Percentiles rank a stretch among this genome's conserved stretches.
Evolutionary conservation across 192 early-diverging fungal species (phyloP).

Genomic region (Phlyctochytrium arcticum): DNA sequence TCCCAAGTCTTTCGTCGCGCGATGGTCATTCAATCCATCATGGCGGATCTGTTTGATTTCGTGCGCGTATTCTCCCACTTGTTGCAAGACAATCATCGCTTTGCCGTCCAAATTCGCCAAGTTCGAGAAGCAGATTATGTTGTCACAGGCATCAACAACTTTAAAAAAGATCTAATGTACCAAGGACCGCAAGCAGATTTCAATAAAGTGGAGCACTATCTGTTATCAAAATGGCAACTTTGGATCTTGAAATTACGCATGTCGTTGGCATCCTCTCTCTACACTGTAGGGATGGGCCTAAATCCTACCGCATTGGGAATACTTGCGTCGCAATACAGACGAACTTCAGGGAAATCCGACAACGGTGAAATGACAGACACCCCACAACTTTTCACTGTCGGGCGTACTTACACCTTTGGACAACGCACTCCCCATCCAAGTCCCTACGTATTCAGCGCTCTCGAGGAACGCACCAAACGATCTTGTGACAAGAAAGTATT

Average conservation of each 20-base stretch:
- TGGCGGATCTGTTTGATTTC: constrained; percentile 39
- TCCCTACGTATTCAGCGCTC: constrained; percentile 26
- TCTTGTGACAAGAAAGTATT: constrained; percentile 38
- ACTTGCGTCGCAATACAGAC: not conserved
- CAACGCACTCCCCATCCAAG: constrained; percentile 20
- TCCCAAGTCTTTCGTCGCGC: constrained; percentile 32
- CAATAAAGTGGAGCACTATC: constrained; percentile 28
- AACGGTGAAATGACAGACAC: no score
- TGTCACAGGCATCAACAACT: constrained; percentile 34
- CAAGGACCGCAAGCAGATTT: constrained; percentile 43
- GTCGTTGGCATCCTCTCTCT: constrained; percentile 27
- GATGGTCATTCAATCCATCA: constrained; percentile 31
- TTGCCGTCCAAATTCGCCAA: constrained; percentile 38
- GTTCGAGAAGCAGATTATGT: constrained; percentile 51
- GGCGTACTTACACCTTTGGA: no score
- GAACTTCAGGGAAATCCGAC: no score
- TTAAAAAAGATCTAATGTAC: constrained; percentile 48
- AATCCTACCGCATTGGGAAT: constrained; percentile 1
- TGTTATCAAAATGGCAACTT: constrained; percentile 41
- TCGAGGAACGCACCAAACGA: constrained; percentile 35
- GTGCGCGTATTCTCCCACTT: constrained; percentile 35
- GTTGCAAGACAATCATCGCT: constrained; percentile 45
- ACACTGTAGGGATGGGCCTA: constrained; percentile 31
- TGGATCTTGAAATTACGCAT: constrained; percentile 47
- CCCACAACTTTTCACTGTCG: not conserved